Percentiles rank a stretch among this genome's conserved stretches.
phyloP scores from a whole-genome alignment of 768 basidiomycete genomes.

The Leccinum ochraceum region DNA sequence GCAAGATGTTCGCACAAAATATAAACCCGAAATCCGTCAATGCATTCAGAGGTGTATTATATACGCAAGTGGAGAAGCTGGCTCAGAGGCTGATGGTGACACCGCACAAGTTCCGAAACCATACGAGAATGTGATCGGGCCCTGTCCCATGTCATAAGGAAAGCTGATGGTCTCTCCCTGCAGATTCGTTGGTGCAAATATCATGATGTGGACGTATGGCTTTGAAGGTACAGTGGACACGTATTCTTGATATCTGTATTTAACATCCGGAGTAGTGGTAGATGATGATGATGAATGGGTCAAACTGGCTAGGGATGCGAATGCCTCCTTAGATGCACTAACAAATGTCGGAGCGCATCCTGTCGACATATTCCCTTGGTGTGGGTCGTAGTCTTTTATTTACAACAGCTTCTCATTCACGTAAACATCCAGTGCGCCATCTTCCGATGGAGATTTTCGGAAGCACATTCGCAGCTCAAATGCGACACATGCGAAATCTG shows the following conservation, averaged over 20 bases:
- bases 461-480: constrained; percentile 2
- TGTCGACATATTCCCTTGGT: constrained; percentile 10
- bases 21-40: not conserved
- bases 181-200: constrained; percentile 7
- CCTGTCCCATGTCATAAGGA: not conserved
- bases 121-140: constrained; percentile 3
- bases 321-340: constrained; percentile 5
- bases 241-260: not conserved
- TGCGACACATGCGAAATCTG: constrained; percentile 6
- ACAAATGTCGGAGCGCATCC: constrained; percentile 9
- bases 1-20: constrained; percentile 5
- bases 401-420: not conserved
- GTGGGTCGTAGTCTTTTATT: not conserved
- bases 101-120: constrained; percentile 2
- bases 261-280: not conserved
- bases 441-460: constrained; percentile 8
- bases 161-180: not conserved
- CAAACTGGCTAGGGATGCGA: constrained; percentile 6
- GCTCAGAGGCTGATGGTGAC: constrained; percentile 1
- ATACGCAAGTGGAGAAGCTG: not conserved
- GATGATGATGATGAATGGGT: constrained; percentile 7
- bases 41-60: not conserved
- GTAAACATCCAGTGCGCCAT: constrained; percentile 1
- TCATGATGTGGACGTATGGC: constrained; percentile 9
- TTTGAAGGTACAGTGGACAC: constrained; percentile 1